These are phyloP conservation scores for Diaporthe caulivora DNA, from an alignment of 2,329 filamentous ascomycete genomes.

Conservation along the genomic window DNA sequence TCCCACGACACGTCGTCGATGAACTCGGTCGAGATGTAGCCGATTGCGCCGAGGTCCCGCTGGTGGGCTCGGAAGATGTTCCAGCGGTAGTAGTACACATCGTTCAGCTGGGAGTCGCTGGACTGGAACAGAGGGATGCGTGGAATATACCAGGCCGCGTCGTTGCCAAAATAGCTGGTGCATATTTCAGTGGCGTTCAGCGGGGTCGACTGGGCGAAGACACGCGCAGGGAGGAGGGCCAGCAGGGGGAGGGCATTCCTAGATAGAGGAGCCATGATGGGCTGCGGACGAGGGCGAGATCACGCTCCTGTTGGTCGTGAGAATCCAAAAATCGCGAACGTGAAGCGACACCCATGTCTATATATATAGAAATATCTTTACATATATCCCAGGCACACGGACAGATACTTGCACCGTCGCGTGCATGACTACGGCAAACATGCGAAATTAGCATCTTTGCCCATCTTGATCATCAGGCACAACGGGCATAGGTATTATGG, in stretches of 20 bases:
- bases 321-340: background rate
- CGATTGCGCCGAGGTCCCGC: constrained; percentile 55
- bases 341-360: background rate
- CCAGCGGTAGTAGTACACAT: constrained; percentile 61
- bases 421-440: constrained; percentile 7
- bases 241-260: background rate
- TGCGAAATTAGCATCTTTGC: constrained; percentile 4
- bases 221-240: constrained; percentile 6
- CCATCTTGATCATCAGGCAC: constrained; percentile 26
- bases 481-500: background rate
- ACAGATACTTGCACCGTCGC: background rate
- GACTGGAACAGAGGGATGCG: constrained; percentile 55
- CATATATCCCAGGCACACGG: too few species aligned
- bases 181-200: constrained; percentile 36
- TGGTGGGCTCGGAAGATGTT: constrained; percentile 58
- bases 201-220: background rate
- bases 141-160: constrained; percentile 53
- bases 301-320: background rate
- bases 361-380: background rate
- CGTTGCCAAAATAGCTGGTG: constrained; percentile 52
- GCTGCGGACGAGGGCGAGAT: background rate
- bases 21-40: constrained; percentile 59
- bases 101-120: constrained; percentile 51
- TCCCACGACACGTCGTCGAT: constrained; percentile 58
- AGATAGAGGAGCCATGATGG: constrained; percentile 2